Evolutionary conservation across 495 filamentous ascomycete species (phyloP).

Genomic region (Recurvomyces mirabilis): DNA sequence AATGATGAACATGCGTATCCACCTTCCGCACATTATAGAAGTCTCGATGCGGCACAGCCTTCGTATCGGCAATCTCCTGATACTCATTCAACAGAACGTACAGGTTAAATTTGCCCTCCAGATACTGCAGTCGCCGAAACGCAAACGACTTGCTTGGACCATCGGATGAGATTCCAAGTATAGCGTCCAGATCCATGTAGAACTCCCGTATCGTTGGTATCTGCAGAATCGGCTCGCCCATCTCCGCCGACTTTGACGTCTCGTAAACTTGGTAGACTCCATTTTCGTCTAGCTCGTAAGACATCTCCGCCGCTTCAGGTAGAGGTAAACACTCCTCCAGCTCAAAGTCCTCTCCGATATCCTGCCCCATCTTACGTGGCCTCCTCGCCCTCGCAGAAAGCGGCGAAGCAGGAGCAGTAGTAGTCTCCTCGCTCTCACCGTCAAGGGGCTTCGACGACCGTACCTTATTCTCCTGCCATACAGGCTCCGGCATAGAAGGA

Average conservation of each 20-base stretch:
- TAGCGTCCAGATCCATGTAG: conserved; percentile 85
- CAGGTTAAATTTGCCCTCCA: conserved; percentile 93
- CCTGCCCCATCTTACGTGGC: conserved; percentile 68
- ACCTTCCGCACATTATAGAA: conserved; percentile 99
- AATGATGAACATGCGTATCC: conserved; percentile 98
- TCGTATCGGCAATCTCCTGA: conserved; percentile 94
- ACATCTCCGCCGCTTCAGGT: conserved; percentile 56
- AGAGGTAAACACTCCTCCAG: conserved; percentile 64
- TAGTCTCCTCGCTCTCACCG: conserved; percentile 28
- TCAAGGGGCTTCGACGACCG: too few species aligned
- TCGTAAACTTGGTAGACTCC: conserved; percentile 90
- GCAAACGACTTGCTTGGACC: conserved; percentile 96
- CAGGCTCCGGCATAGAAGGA: conserved; percentile 78
- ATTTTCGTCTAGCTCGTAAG: conserved; percentile 64
- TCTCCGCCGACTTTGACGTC: conserved; percentile 46
- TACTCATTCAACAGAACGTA: conserved; percentile 90
- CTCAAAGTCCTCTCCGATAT: conserved; percentile 86
- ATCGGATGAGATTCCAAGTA: conserved; percentile 77
- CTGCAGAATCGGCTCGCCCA: conserved; percentile 55
- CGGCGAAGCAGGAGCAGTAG: not conserved
- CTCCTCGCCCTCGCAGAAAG: conserved; percentile 19
- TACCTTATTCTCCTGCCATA: conserved; percentile 66
- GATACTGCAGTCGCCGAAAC: conserved; percentile 82
- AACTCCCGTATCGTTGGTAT: conserved; percentile 87
- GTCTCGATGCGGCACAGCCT: conserved; percentile 91